Conservation (phyloP, 2,329 filamentous ascomycete species). For the Calycina herbarum region DNA sequence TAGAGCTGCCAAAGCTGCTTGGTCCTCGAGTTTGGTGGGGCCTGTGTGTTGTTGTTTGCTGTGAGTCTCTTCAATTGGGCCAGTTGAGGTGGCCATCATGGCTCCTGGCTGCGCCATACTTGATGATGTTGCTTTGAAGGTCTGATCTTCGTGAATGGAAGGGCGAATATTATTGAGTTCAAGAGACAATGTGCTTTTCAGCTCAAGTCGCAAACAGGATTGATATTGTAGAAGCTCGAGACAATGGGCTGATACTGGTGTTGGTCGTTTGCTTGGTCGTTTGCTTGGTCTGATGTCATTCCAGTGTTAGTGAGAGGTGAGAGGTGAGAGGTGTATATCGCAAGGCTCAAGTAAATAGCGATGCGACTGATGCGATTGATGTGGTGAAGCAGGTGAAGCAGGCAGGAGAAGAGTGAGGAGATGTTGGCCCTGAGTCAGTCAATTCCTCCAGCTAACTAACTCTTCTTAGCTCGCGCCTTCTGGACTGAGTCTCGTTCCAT, state of each 20-base stretch:
- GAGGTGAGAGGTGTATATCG: not conserved
- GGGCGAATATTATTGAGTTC: not conserved
- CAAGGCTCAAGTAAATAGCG: no score
- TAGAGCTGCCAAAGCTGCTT: constrained; percentile 61
- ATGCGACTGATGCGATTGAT: not conserved
- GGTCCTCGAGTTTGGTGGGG: constrained; percentile 40
- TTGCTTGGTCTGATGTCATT: not conserved
- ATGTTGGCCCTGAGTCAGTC: not conserved
- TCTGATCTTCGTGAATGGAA: not conserved
- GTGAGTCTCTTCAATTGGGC: constrained; percentile 22
- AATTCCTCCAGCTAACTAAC: not conserved
- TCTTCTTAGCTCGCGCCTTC: not conserved
- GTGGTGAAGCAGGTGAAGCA: not conserved
- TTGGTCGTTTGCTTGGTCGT: not conserved
- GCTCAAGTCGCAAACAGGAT: not conserved
- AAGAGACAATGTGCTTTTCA: not conserved
- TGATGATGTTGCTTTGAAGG: not conserved
- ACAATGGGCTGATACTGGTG: not conserved
- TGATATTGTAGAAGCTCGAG: not conserved
- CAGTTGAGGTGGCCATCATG: constrained; percentile 19
- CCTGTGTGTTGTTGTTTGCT: constrained; percentile 24
- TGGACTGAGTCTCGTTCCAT: not conserved
- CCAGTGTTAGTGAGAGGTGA: not conserved
- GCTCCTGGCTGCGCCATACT: constrained; percentile 13
- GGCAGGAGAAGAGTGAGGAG: not conserved